Base-by-base conservation (phyloP, 805 yeast genomes). In the Suhomyces sp. region DNA sequence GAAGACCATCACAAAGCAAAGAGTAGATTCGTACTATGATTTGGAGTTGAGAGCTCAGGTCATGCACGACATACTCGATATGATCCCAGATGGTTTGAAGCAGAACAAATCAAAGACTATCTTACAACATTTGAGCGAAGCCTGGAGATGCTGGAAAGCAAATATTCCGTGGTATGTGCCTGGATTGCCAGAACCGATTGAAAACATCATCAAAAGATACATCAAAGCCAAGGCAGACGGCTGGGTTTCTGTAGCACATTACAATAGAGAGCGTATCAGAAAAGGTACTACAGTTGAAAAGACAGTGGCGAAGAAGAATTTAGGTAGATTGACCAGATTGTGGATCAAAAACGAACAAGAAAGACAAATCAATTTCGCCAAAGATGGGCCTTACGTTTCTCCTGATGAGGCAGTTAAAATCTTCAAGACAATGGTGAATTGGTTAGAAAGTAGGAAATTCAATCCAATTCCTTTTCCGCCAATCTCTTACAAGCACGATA, bases 91-190 rank as follows among this genome's bases (percentile, higher is more conserved):
- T 57, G 96, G 96, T 1, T 80, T 94, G 55, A 87, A 89, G 61
- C 94, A 90, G 63, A 88, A 82, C 57, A 92, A 90, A 66, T 84
- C 97, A 1, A 87, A 88, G 62, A 85, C 96, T 0, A 87, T 94
- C 50, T 70, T 94, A 47, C 98, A 94, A 63, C 99, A 94, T 69
- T 76, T 94, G 53, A 88, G 96, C 65, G 99, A 94, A 68, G 99
- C 99, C 0, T 94, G 99, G 99, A 77, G 99, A 67, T 94, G 98
- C 68, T 94, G 99, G 99, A 94, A 94, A 68, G 99, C 99, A 2
- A 93, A 94, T 64, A 87, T 94, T 54, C 97, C 97, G 0, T 94
- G 98, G 98, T 85, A 90, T 60, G 98, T 94, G 13, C 96, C 97
- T 1, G 98, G 98, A 0, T 76, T 94, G 71, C 99, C 99, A 1